Conservation (phyloP, 2,329 filamentous ascomycete genomes). For the Elsinoe fawcettii region DNA sequence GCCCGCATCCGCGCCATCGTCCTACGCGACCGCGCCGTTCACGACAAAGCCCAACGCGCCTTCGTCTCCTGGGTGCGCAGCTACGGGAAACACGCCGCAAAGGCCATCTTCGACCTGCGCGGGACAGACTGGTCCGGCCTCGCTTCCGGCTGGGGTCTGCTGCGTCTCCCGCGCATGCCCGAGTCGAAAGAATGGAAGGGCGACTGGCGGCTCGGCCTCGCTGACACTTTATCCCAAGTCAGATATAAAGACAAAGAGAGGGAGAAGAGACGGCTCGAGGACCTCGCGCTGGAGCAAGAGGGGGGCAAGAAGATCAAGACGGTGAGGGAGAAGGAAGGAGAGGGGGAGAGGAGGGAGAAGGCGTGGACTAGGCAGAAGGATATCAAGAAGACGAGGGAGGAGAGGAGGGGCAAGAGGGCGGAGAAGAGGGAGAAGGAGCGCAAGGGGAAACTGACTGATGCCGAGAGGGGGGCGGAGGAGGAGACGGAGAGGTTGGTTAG, state of each 20-base stretch:
- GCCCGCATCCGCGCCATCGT: constrained; percentile 55
- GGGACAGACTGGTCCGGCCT: constrained; percentile 82
- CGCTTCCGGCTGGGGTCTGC: constrained; percentile 74
- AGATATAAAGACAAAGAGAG: constrained; percentile 40
- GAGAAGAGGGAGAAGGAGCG: background rate
- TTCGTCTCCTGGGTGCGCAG: constrained; percentile 92
- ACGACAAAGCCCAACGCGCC: constrained; percentile 82
- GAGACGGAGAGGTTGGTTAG: constrained; percentile 29
- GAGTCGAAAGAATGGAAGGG: constrained; percentile 50
- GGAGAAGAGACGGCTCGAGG: constrained; percentile 33
- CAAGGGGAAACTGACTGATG: background rate
- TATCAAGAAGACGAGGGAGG: constrained; percentile 26
- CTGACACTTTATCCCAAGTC: constrained; percentile 31
- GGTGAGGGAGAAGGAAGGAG: constrained; percentile 22
- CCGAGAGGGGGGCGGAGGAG: constrained; percentile 29
- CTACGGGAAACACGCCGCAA: constrained; percentile 84
- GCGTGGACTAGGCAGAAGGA: too few species aligned
- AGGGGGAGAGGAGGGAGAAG: constrained; percentile 23
- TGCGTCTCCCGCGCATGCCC: constrained; percentile 88
- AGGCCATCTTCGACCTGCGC: constrained; percentile 75
- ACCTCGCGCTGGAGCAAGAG: constrained; percentile 26
- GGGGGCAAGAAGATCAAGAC: too few species aligned
- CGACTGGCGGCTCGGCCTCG: constrained; percentile 36
- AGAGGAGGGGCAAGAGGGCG: constrained; percentile 29
- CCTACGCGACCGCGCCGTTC: constrained; percentile 55